Base-by-base conservation (phyloP, 2,329 filamentous ascomycete species). In the Clarireedia homoeocarpa region DNA sequence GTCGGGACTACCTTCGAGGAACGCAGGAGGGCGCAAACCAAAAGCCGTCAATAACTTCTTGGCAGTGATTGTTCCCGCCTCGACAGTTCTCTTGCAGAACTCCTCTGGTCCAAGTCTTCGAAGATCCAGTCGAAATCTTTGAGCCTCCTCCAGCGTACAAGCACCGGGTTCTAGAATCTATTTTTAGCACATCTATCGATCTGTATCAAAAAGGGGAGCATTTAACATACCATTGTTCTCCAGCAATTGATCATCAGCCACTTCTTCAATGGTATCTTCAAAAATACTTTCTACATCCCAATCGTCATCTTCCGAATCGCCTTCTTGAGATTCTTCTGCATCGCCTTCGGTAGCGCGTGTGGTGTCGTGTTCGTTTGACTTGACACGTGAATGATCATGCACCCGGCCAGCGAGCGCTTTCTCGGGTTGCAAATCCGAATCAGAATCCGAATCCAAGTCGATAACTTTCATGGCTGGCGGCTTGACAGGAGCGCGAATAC, bases 21-120 rank as follows among this genome's bases (percentile, higher is more conserved):
- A 91, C 39, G 76, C 71, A 2, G 89, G 89, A 45, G 88, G 83
- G 40, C 81, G 77, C 63, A 96, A 82, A 58, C 85, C 85, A 75
- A 96, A 96, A 14, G 90, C 91, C 7, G 89, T 91, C 68, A 92
- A 84, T 30, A 96, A 77, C 72, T 89, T 92, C 73, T 87, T 90
- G 54, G 88, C 88, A 20, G 86, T 85, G 69, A 94, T 84, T 51
- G 77, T 77, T 34, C 84, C 83, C 53, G 78, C 78, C 60, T 84
- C 82, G 51, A 95, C 77, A 34, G 86, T 91, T 63, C 84, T 79
- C 64, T 83, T 76, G 67, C 89, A 83, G 70, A 96, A 95, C 59
- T 85, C 79, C 59, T 83, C 80, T 23, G 88, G 87, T n/a, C 91
- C 91, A 59, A 91, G 76, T 52, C 83, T 77, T 67, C 87, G 87